Percentiles rank a stretch among this genome's conserved stretches.
Evolutionary conservation across 2,329 filamentous ascomycete genomes (phyloP).

Genomic region (Aureobasidium sp.): DNA sequence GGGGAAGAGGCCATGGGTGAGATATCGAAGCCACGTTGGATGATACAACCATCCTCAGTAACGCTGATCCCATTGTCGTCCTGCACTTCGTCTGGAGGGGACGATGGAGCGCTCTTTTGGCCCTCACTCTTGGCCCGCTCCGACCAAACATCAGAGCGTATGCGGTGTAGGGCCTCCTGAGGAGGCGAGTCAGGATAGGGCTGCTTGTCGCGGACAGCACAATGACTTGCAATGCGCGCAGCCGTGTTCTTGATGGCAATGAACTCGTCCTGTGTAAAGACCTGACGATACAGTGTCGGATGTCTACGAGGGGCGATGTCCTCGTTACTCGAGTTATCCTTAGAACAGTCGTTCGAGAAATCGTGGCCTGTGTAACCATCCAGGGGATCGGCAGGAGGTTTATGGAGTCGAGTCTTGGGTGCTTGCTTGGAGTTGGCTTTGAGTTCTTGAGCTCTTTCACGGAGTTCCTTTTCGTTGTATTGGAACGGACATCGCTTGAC

Average conservation of each 20-base stretch:
- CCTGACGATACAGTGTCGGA: neutral
- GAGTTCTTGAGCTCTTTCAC: neutral
- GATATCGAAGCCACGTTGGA: neutral
- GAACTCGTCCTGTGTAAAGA: neutral
- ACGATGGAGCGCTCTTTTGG: neutral
- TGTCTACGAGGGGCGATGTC: neutral
- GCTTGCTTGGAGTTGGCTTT: neutral
- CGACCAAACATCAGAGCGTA: neutral
- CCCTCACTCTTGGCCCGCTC: neutral
- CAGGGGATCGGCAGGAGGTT: neutral
- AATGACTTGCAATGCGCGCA: neutral
- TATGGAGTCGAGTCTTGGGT: neutral
- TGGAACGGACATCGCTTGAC: neutral
- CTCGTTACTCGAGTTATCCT: neutral
- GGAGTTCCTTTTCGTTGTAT: constrained; percentile 2
- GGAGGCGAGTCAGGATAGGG: neutral
- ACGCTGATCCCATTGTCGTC: neutral
- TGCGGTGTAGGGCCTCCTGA: neutral
- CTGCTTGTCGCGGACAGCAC: neutral
- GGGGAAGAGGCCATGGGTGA: neutral
- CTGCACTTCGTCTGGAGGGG: neutral
- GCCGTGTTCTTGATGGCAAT: neutral
- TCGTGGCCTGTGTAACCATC: neutral
- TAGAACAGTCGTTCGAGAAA: neutral
- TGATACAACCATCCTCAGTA: constrained; percentile 1